Base-by-base conservation (phyloP, 441 rosid genomes). In the Gossypium aridum region DNA sequence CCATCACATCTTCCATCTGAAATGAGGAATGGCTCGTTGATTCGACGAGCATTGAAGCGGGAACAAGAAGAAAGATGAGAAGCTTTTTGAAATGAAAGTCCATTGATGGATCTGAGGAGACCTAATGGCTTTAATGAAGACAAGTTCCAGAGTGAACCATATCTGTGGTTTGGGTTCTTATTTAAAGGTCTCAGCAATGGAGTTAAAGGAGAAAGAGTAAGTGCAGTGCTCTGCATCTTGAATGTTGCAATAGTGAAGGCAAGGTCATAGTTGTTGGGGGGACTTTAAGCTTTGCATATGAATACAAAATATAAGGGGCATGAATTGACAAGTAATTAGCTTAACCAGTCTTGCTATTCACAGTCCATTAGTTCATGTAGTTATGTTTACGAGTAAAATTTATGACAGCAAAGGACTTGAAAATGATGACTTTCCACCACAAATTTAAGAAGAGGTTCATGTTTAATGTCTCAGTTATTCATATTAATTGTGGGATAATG, bases 191-290 rank as follows among this genome's bases (percentile, higher is more conserved):
- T 83, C 26, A 61, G 80, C 64, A 85, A 72, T 63, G 85, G 82
- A 76, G 80, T 73, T 55, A 79, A 77, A 78, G 80, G 78, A 75
- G 83, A 83, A 64, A 80, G 70, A 70, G 70, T 53, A 1, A 84
- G 70, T 4, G 81, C 71, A 19, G 84, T 56, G 74, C 72, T 64
- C 81, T 79, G 88, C 94, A 86, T 87, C 72, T 82, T 76, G 66
- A 56, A 10, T 34, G 66, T n/a, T 13, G 45, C 16, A 60, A 13
- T 4, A 23, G 9, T 5, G 34, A 25, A 31, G 34, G n/a, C 63
- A 22, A 10, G 63, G n/a, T 22, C 63, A 57, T 57, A 10, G 28
- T 57, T 57, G 25, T 56, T 19, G 62, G 23, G 7, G 14, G 7
- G 63, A 26, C 7, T 57, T 10, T 57, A 57, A 22, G 28, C 63